Evolutionary conservation across 768 basidiomycete species (phyloP).

Genomic region (Termitomyces sp.): DNA sequence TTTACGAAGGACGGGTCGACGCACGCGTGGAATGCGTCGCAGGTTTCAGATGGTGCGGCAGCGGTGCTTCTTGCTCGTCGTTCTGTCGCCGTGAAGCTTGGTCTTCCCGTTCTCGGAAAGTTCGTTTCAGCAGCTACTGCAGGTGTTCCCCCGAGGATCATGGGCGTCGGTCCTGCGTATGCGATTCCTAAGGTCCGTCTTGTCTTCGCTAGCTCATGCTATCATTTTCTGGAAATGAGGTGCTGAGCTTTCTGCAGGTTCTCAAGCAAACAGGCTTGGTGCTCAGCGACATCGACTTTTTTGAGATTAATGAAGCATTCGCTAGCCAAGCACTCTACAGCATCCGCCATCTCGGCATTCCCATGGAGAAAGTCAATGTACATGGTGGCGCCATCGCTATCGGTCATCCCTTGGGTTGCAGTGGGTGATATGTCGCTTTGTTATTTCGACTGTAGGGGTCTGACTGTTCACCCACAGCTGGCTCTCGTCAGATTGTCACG

Average conservation of each 20-base stretch:
- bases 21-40: slow-evolving; percentile 84
- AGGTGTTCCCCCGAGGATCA: slow-evolving; percentile 87
- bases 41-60: slow-evolving; percentile 91
- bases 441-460: neutral
- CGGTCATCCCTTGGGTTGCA: slow-evolving; percentile 86
- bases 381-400: slow-evolving; percentile 89
- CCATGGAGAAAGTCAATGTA: slow-evolving; percentile 77
- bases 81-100: slow-evolving; percentile 75
- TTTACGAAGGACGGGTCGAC: slow-evolving; percentile 75
- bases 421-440: slow-evolving; percentile 37
- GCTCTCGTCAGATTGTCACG: slow-evolving; percentile 88
- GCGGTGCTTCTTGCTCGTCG: slow-evolving; percentile 84
- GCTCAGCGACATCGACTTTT: slow-evolving; percentile 80
- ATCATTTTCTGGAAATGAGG: neutral
- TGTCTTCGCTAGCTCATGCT: neutral
- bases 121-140: slow-evolving; percentile 66
- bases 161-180: slow-evolving; percentile 91
- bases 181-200: slow-evolving; percentile 64
- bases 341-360: slow-evolving; percentile 66
- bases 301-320: slow-evolving; percentile 91
- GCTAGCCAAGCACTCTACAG: slow-evolving; percentile 79
- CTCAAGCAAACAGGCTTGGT: slow-evolving; percentile 65
- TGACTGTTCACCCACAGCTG: slow-evolving; percentile 34
- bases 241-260: slow-evolving; percentile 19
- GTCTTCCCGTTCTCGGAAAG: slow-evolving; percentile 84